Base-by-base conservation (phyloP, 2,329 filamentous ascomycete species). In the Knoxdaviesia capensis region DNA sequence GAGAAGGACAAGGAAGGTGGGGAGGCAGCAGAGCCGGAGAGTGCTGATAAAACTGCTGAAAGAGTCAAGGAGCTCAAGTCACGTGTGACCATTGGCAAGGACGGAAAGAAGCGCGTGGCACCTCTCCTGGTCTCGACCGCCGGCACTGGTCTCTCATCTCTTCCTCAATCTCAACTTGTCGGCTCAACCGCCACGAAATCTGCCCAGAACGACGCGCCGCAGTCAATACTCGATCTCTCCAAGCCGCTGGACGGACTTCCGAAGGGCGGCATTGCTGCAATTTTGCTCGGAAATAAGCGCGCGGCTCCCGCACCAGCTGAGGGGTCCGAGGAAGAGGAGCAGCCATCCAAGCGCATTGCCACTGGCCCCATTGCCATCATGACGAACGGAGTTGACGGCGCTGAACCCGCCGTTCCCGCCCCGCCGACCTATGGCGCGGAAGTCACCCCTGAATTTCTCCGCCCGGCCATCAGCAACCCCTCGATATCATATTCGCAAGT, bases 61-160 rank as follows among this genome's bases (percentile, higher is more conserved):
- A 60, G 69, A 45, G 66, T 74, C 52, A 67, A 63, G 47, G 65
- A 65, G 51, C 60, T 96, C 48, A 96, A 96, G 59, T 84, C 88
- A 47, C 74, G 90, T 41, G 87, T 96, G 4, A 94, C 88, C 0
- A 79, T 94, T 46, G 93, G 85, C 0, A 96, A 94, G 56, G 88
- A 98, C 49, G 90, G 90, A 31, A 96, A 90, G 62, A 98, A 98
- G 62, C 74, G 90, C 43, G 88, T 98, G 43, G 83, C 86, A 4
- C 90, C 90, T 2, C 66, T 98, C 48, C 68, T 98, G 8, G 84
- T 98, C 6, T 93, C 88, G 1, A 86, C 85, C 0, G 88, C 87
- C 6, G 85, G 83, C 3, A 82, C 80, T 1, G 84, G 83, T 7
- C 78, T 87, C 53, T 92, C 87, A 1, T 93, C 87, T 10, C 63